Evolutionary conservation across 768 basidiomycete species (phyloP).

Genomic region (Hygrocybe coccinea): DNA sequence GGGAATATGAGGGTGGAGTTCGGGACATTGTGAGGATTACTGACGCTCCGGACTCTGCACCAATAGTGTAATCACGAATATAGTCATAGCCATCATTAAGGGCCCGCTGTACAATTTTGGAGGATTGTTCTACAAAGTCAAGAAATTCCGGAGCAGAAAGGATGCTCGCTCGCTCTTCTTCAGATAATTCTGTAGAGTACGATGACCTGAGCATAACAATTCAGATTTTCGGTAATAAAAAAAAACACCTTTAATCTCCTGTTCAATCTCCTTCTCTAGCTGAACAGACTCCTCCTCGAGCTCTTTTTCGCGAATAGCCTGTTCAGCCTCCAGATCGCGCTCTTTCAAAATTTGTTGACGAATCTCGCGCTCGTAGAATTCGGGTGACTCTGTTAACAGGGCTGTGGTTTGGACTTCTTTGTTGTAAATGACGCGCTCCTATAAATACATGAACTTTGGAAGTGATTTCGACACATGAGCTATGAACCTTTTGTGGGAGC

Average conservation of each 20-base stretch:
- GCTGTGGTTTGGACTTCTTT: conserved; percentile 79
- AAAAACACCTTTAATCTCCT: conserved; percentile 69
- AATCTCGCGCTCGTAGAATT: conserved; percentile 65
- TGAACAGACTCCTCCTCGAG: conserved; percentile 80
- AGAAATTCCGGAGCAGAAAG: conserved; percentile 86
- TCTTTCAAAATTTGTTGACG: conserved; percentile 64
- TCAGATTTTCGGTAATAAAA: not conserved
- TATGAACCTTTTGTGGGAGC: conserved; percentile 72
- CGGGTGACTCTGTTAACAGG: conserved; percentile 50
- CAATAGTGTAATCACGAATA: conserved; percentile 92
- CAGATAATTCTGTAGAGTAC: conserved; percentile 61
- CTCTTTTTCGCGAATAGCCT: conserved; percentile 64
- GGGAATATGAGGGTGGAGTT: conserved; percentile 1
- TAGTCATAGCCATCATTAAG: conserved; percentile 96
- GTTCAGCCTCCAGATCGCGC: conserved; percentile 66
- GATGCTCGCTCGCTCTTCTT: conserved; percentile 79
- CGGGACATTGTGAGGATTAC: conserved; percentile 24
- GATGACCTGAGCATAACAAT: not conserved
- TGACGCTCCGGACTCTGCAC: conserved; percentile 77
- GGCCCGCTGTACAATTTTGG: conserved; percentile 92
- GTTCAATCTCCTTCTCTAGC: conserved; percentile 80
- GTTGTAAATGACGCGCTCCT: conserved; percentile 80
- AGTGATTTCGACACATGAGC: not conserved
- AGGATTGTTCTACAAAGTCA: conserved; percentile 91
- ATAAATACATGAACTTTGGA: conserved; percentile 6